Base-by-base conservation (phyloP, 1,284 basidiomycete species). In the Ceratobasidium sp. region DNA sequence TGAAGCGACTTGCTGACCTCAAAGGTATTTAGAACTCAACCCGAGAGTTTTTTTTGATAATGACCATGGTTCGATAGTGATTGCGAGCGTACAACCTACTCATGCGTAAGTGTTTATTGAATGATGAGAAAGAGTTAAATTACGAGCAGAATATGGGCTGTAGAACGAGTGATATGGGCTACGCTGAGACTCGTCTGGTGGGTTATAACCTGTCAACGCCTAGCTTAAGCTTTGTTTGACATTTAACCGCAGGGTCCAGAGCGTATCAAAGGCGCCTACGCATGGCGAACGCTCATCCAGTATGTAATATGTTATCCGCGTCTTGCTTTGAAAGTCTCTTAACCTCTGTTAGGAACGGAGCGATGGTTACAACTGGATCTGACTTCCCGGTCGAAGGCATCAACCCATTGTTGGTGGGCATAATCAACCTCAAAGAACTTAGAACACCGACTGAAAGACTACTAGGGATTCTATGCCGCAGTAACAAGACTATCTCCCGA, bases 81-180 rank as follows among this genome's bases (percentile, higher is more conserved):
- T 98, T 81, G 90, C 94, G 1, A 97, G 96, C 80, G 94, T 97
- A 33, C 97, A 98, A 82, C 96, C 97, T 0, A 97, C 95, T 0
- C 96, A 98, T 83, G 95, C 89, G 92, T 93, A 83, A 85, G 90
- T 84, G 15, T 71, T 57, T 52, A 12, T 71, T 73, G 3, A 66
- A 12, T 33, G 42, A 17, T 3, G 56, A 42, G 28, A 12, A 38
- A 44, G 57, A 59, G 7, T 28, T 20, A 38, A 20, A 33, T n/a
- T 67, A 57, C n/a, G 46, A 46, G 17, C 26, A 33, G 28, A 42
- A 44, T 6, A 2, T 62, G 20, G 28, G 13, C 54, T n/a, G 4
- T 80, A 93, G 91, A 26, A 95, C 94, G 57, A 94, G 91, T 75
- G 95, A 98, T 83, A 97, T 98, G 96, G 90, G 90, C 85, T 98